A percentile compares a stretch with the other conserved stretches of the same genome.
phyloP scores from a whole-genome alignment of 768 basidiomycete genomes.

The Megacollybia marginata region DNA sequence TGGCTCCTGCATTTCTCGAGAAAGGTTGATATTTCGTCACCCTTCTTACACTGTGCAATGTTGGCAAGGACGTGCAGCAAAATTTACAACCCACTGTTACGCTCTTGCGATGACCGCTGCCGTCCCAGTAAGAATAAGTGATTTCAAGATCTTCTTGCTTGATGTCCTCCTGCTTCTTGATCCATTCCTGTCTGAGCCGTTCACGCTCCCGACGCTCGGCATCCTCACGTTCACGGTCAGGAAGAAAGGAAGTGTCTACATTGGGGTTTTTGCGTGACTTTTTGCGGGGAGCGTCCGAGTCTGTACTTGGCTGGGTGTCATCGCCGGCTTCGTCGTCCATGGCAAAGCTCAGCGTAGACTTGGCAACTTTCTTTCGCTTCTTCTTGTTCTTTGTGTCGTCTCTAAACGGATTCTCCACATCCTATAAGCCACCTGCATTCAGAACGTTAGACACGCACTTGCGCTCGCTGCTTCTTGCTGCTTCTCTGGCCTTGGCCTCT shows the following conservation, averaged over 20 bases:
- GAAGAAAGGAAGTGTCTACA: conserved; percentile 97
- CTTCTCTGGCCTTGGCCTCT: conserved; percentile 86
- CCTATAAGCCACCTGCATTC: conserved; percentile 55
- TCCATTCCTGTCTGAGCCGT: conserved; percentile 84
- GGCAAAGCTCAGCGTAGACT: conserved; percentile 87
- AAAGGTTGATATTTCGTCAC: conserved; percentile 81
- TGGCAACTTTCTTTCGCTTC: conserved; percentile 88
- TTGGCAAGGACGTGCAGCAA: neutral
- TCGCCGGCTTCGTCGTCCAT: conserved; percentile 62
- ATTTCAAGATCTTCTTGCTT: conserved; percentile 78
- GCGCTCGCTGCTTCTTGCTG: conserved; percentile 74
- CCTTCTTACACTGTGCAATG: conserved; percentile 83
- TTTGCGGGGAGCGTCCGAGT: conserved; percentile 54
- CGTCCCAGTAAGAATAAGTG: conserved; percentile 97
- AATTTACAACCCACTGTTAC: conserved; percentile 57
- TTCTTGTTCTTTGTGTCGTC: conserved; percentile 80
- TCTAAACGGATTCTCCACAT: conserved; percentile 81
- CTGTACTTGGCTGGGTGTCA: conserved; percentile 32
- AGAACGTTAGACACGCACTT: conserved; percentile 55
- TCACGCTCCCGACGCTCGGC: conserved; percentile 86
- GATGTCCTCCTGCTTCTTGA: conserved; percentile 60
- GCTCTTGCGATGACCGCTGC: conserved; percentile 91
- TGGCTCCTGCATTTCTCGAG: conserved; percentile 91
- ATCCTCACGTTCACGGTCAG: conserved; percentile 96
- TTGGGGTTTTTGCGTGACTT: conserved; percentile 92